These are phyloP conservation scores for Fraxinus ornus DNA, from an alignment of 305 asterid genomes.

Conservation along the genomic window DNA sequence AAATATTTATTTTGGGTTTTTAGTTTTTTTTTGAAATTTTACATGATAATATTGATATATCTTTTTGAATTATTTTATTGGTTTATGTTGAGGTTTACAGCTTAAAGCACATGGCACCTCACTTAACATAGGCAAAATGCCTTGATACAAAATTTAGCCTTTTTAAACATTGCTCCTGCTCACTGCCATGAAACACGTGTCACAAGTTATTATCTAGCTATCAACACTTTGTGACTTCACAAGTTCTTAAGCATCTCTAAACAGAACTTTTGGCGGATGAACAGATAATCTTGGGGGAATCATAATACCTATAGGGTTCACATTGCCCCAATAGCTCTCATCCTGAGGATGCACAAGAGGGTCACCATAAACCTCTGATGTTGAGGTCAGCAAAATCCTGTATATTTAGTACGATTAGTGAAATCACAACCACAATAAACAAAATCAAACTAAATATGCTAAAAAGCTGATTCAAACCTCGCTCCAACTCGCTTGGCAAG, in stretches of 20 bases:
- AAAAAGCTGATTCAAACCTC: slow-evolving; percentile 29
- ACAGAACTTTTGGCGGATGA: background rate
- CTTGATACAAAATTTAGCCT: background rate
- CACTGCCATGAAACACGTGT: background rate
- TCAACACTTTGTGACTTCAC: background rate
- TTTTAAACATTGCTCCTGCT: background rate
- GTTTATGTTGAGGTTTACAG: background rate
- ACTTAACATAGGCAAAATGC: background rate
- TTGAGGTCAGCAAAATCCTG: slow-evolving; percentile 47
- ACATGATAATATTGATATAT: background rate
- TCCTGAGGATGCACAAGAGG: slow-evolving; percentile 51
- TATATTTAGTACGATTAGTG: background rate
- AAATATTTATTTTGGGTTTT: background rate
- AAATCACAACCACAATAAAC: background rate
- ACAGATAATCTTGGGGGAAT: background rate
- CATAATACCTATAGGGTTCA: slow-evolving; percentile 44
- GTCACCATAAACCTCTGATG: slow-evolving; percentile 56
- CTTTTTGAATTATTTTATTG: background rate
- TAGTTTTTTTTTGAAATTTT: background rate
- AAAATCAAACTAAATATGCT: background rate
- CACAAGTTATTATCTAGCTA: background rate
- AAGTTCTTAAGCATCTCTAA: background rate
- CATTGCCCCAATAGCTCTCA: slow-evolving; percentile 53
- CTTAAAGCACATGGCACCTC: background rate
- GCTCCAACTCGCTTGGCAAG: slow-evolving; percentile 57